Evolutionary conservation across 805 yeast species (phyloP), one percentile per base, ranked within the genome.

Genomic region (Henningerozyma blattae): DNA sequence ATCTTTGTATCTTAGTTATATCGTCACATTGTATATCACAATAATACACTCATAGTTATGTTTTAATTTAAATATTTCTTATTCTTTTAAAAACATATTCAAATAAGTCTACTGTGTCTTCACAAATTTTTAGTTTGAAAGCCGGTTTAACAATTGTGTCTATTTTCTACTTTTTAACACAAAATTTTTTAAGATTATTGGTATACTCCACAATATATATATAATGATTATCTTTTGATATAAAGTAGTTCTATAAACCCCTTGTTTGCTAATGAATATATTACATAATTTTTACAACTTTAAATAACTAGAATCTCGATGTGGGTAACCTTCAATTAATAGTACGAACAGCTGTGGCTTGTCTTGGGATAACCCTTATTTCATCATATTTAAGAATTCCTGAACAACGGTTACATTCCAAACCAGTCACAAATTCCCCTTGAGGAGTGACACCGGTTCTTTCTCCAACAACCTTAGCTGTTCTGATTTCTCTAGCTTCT

Each of bases 401-500:
- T 14, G 27, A 34, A 19, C 47, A 43, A 34, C 43, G 32, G 25
- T 40, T 37, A 33, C 49, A 45, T 19, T 30, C 36, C 15, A 39
- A 38, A 18, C 47, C 46, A 34, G 37, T 39, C 20, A 43, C 38
- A 5, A 40, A 33, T 28, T 14, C 16, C 6, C 45, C 52, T 25
- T 45, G 42, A 7, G 43, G 38, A 4, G 44, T 33, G 9, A 37
- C 15, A 7, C 43, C 45, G 8, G 30, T 26, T 24, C 36, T 39
- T 19, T 35, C 38, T 5, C 46, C 45, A 22, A 37, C 34, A 5
- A 28, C 28, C 34, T 44, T 37, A 12, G 44, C 46, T 26, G 37
- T 41, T 32, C 38, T 41, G 2, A 45, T 37, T 27, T 45, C 49
- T 22, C 49, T 38, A 17, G 42, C 42, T 26, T 49, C 52, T 3